Conservation (phyloP, 345 rosid genomes). For the Dipteronia dyeriana region DNA sequence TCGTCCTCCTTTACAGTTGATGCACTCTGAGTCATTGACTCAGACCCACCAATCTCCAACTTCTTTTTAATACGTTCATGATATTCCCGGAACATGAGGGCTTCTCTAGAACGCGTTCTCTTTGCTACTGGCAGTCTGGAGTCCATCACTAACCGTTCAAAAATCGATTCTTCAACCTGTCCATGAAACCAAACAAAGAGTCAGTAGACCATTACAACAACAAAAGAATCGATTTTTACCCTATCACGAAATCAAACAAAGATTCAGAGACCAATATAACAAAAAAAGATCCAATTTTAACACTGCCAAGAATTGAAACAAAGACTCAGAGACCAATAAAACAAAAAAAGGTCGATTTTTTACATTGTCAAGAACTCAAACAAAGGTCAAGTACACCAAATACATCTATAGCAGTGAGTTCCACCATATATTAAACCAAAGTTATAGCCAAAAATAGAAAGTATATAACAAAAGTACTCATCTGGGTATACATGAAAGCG, state of each 20-base stretch:
- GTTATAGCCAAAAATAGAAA: not conserved
- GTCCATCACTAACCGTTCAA: not conserved
- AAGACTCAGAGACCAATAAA: not conserved
- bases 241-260: too few species aligned
- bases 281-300: not conserved
- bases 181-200: not conserved
- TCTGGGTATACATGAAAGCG: not conserved
- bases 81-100: not conserved
- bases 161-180: not conserved
- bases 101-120: conserved; percentile 26
- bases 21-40: not conserved
- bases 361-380: not conserved
- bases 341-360: not conserved
- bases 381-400: not conserved
- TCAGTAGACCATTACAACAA: too few species aligned
- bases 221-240: not conserved
- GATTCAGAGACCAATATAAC: not conserved
- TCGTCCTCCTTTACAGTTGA: not conserved
- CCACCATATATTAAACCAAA: not conserved
- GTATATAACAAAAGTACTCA: not conserved
- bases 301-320: not conserved
- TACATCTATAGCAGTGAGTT: not conserved
- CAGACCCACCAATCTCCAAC: not conserved
- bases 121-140: conserved; percentile 18
- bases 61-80: conserved; percentile 13